Conservation (phyloP, 371 early-diverging fungal species). For the Funneliformis caledonium region DNA sequence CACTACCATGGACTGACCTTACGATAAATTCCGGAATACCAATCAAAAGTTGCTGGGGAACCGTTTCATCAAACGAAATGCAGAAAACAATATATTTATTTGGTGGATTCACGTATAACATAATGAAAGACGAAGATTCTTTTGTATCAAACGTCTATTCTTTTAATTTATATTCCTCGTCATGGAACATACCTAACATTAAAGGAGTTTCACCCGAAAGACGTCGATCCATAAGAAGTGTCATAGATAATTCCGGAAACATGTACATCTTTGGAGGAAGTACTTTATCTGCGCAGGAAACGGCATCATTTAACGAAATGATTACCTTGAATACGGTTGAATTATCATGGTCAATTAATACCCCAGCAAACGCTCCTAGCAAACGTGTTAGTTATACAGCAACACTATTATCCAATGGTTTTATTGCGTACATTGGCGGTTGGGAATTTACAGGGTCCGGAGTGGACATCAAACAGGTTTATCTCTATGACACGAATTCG, state of each 20-base stretch:
- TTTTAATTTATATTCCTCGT: neutral
- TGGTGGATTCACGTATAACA: neutral
- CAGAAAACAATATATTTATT: neutral
- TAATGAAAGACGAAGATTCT: neutral
- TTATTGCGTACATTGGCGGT: neutral
- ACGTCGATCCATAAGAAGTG: neutral
- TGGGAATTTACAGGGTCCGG: neutral
- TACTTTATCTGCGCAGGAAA: neutral
- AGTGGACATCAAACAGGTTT: neutral
- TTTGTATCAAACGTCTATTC: neutral
- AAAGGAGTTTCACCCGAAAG: neutral
- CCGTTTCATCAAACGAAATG: neutral
- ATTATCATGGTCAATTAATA: neutral
- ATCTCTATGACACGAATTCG: neutral
- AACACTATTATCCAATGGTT: neutral
- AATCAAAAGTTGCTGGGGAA: neutral
- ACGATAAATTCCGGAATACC: neutral
- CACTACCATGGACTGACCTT: neutral
- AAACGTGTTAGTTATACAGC: neutral
- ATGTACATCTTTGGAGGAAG: neutral
- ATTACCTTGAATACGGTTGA: slow-evolving; percentile 4
- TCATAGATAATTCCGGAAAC: neutral
- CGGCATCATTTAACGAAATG: neutral
- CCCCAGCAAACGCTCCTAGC: neutral
- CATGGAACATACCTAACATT: neutral